Percentiles rank a stretch among this genome's conserved stretches.
These are phyloP conservation scores for Lentinula raphanica DNA, from an alignment of 768 basidiomycete species.

Conservation along the genomic window DNA sequence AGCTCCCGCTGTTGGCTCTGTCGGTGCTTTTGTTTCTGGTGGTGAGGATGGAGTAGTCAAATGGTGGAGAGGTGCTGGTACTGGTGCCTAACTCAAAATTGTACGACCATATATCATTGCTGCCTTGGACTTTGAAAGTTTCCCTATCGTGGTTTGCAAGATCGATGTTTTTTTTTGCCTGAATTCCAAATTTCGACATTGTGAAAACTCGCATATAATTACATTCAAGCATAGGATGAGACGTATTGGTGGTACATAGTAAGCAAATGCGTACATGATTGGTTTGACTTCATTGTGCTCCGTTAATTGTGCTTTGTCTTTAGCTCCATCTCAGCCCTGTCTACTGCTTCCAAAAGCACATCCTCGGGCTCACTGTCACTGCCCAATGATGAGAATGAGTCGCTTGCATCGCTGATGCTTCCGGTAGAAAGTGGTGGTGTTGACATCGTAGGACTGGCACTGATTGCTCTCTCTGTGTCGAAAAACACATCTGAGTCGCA, in stretches of 20 bases:
- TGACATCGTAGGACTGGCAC: neutral
- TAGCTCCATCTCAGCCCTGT: neutral
- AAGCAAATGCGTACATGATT: neutral
- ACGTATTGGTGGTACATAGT: neutral
- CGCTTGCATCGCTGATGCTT: neutral
- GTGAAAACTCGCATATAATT: neutral
- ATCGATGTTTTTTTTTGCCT: too few relatives aligned
- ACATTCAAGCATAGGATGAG: neutral
- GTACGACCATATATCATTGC: neutral
- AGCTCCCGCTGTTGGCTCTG: conserved; percentile 45
- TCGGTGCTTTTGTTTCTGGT: conserved; percentile 47
- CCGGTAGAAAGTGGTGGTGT: neutral
- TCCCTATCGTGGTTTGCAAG: too few relatives aligned
- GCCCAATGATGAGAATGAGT: neutral
- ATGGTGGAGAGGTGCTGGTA: conserved; percentile 14
- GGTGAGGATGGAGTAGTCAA: conserved; percentile 10
- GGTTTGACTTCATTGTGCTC: neutral
- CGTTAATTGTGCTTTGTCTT: neutral
- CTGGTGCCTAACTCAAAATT: neutral
- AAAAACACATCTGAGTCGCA: neutral
- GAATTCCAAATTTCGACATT: too few relatives aligned
- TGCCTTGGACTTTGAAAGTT: too few relatives aligned
- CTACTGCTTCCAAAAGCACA: neutral
- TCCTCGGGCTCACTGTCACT: neutral
- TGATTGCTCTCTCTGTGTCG: neutral